These are phyloP conservation scores for Lactarius akahatsu DNA, from an alignment of 768 basidiomycete genomes.

Conservation along the genomic window DNA sequence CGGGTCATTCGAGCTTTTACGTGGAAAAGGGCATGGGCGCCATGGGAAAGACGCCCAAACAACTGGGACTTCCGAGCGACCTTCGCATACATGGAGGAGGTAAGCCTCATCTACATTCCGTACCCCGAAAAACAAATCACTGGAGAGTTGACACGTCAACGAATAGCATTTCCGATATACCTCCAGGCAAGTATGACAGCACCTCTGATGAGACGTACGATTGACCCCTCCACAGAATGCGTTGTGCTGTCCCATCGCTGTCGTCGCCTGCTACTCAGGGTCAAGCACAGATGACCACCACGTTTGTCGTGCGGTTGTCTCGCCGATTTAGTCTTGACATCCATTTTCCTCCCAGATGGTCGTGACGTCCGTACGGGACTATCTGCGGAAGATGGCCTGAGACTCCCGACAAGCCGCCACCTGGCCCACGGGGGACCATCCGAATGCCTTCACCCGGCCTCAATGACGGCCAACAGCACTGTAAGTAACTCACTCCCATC, in stretches of 20 bases:
- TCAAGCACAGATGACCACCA: slow-evolving; percentile 78
- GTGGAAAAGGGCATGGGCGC: slow-evolving; percentile 86
- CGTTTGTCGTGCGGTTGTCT: slow-evolving; percentile 43
- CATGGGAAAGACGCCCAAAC: slow-evolving; percentile 73
- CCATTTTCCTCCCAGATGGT: slow-evolving; percentile 48
- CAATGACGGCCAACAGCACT: slow-evolving; percentile 19
- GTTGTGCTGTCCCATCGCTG: slow-evolving; percentile 77
- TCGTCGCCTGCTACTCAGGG: slow-evolving; percentile 78
- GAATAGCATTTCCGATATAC: slow-evolving; percentile 80
- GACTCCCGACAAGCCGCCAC: slow-evolving; percentile 27
- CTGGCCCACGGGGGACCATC: slow-evolving; percentile 17
- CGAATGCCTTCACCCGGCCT: slow-evolving; percentile 30
- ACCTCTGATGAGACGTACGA: not conserved
- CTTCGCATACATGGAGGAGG: slow-evolving; percentile 73
- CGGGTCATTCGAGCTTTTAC: slow-evolving; percentile 83
- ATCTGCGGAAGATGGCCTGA: slow-evolving; percentile 56
- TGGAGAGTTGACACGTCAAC: slow-evolving; percentile 3
- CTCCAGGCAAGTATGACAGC: slow-evolving; percentile 54
- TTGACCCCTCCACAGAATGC: slow-evolving; percentile 53
- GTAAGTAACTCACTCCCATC: slow-evolving; percentile 12
- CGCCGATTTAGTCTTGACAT: slow-evolving; percentile 9
- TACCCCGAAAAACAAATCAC: not conserved
- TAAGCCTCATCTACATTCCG: slow-evolving; percentile 39
- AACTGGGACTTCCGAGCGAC: slow-evolving; percentile 68
- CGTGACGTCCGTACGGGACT: slow-evolving; percentile 64